Base-by-base conservation (phyloP, 176 grass and related monocot genomes). In the Chrysopogon serrulatus region DNA sequence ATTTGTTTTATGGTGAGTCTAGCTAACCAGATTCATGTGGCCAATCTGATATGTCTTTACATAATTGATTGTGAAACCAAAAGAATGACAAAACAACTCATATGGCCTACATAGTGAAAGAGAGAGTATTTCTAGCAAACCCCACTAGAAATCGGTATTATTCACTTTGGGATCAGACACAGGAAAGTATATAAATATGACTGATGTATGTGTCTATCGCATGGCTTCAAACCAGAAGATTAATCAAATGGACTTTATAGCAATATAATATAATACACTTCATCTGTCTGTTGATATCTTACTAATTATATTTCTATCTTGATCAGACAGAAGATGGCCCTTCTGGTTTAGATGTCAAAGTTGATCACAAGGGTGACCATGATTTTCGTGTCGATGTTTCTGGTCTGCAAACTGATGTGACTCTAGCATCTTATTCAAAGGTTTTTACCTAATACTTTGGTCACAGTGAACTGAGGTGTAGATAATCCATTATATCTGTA, bases 391-490 rank as follows among this genome's bases (percentile, higher is more conserved):
- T 98, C 33, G 85, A 98, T 86, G 84, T 79, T 90, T 91, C 56
- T 63, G 91, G 91, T 53, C 65, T 95, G 78, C 96, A 98, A 84
- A 98, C 71, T 41, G 87, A 93, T 69, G 87, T 90, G 62, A 93
- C 91, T 79, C 69, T 95, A 81, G 83, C 96, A 85, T 86, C 79
- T 83, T 98, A 93, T 92, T 90, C 36, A 18, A 95, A 98, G 93
- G 96, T 98, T n/a, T n/a, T 30, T 30, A 33, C 32, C 27, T 76
- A 66, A 72, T 85, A 57, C 26, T 67, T 56, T 64, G 28, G 28
- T 64, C 36, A 28, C 66, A 57, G 15, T 30, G 23, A 71, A 39
- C 15, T 39, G 65, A 35, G 67, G 73, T 5, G 27, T 34, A 71
- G 12, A 37, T 53, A 53, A 42, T 32, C 73, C 33, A 5, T 66